These are phyloP conservation scores for Aspergillus tubingensis DNA, from an alignment of 2,329 filamentous ascomycete species.

Conservation along the genomic window DNA sequence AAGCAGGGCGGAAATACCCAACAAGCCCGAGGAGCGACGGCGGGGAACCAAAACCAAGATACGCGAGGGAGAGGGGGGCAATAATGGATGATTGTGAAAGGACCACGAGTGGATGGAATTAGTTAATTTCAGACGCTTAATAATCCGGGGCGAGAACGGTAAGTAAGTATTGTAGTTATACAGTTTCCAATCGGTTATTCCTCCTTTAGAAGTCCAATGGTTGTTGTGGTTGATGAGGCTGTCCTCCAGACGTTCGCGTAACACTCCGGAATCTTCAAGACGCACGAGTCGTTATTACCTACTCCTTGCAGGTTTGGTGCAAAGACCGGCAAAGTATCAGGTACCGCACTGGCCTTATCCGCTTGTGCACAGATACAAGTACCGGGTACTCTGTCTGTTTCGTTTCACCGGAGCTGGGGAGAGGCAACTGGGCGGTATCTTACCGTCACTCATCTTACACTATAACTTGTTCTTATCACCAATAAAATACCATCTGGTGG, in stretches of 20 bases:
- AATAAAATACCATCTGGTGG: too few relatives aligned
- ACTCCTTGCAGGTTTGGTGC: conserved; percentile 11
- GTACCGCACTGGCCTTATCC: conserved; percentile 24
- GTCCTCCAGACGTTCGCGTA: conserved; percentile 3
- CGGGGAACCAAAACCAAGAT: conserved; percentile 17
- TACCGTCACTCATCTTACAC: too few relatives aligned
- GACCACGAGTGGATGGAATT: not conserved
- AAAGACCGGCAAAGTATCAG: conserved; percentile 18
- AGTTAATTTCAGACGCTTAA: not conserved
- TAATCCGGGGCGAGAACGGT: not conserved
- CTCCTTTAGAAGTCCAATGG: not conserved
- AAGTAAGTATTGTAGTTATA: not conserved
- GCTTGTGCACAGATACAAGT: conserved; percentile 16
- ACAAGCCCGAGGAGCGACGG: conserved; percentile 23
- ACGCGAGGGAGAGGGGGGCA: conserved; percentile 13
- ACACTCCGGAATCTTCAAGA: conserved; percentile 3
- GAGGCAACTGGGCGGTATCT: too few relatives aligned
- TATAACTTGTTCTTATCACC: too few relatives aligned
- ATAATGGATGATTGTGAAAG: not conserved
- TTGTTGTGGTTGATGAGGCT: not conserved
- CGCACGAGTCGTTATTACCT: conserved; percentile 4
- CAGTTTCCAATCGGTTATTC: not conserved
- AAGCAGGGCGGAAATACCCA: conserved; percentile 26
- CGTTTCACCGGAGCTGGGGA: not conserved
- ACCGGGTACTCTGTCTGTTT: conserved; percentile 9